These are phyloP conservation scores for Aspergillus oerlinghausenensis DNA, from an alignment of 2,329 filamentous ascomycete species.

Conservation along the genomic window DNA sequence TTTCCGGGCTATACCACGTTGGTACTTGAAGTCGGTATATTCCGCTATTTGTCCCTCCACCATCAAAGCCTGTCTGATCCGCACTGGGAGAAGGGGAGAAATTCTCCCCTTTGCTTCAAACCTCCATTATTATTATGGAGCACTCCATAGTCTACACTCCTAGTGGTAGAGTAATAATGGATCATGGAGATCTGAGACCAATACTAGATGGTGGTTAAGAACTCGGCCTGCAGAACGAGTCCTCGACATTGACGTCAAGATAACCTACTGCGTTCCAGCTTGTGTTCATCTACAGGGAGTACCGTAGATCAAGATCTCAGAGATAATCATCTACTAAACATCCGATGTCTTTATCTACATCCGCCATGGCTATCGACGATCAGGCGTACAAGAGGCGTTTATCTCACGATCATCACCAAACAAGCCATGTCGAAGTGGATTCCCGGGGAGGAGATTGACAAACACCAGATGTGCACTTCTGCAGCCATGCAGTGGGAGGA, in stretches of 20 bases:
- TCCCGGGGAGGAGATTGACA: background rate
- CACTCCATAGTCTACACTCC: background rate
- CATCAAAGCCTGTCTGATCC: background rate
- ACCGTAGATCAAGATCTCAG: background rate
- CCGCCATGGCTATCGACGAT: background rate
- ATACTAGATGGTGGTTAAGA: background rate
- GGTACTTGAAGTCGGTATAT: background rate
- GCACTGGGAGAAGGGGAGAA: background rate
- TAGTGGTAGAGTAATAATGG: background rate
- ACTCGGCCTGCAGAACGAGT: background rate
- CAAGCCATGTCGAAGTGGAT: background rate
- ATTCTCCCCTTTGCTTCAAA: background rate
- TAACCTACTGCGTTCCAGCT: background rate
- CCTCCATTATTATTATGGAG: background rate
- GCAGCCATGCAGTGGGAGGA: background rate
- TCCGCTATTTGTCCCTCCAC: background rate
- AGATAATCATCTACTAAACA: background rate
- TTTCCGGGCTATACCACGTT: conserved; percentile 13
- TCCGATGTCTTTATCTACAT: background rate
- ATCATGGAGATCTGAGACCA: background rate
- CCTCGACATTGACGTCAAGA: background rate
- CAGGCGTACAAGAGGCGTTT: background rate
- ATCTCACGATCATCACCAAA: background rate
- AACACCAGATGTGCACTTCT: background rate
- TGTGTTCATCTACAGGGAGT: background rate